phyloP scores from a whole-genome alignment of 2,329 filamentous ascomycete genomes.

The Cercospora zeae-maydis region DNA sequence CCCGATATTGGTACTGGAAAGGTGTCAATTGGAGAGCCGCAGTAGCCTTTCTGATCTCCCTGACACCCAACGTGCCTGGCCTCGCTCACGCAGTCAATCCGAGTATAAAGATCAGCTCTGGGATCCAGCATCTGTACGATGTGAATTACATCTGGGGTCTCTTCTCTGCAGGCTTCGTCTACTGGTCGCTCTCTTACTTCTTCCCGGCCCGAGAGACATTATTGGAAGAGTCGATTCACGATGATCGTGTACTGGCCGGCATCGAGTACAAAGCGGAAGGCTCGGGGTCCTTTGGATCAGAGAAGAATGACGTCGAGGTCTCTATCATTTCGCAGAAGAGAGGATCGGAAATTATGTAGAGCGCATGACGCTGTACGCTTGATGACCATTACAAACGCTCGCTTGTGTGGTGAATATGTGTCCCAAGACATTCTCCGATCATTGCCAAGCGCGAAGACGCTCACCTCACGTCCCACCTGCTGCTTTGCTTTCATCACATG shows the following conservation, averaged over 20 bases:
- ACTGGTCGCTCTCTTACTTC: constrained; percentile 48
- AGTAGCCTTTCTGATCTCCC: constrained; percentile 55
- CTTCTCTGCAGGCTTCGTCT: constrained; percentile 53
- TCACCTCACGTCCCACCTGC: not conserved
- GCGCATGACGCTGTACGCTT: not conserved
- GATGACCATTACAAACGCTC: not conserved
- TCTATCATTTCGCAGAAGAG: constrained; percentile 10
- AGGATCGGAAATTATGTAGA: constrained; percentile 13
- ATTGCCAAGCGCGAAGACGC: not conserved
- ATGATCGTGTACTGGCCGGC: constrained; percentile 24
- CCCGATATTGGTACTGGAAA: constrained; percentile 50
- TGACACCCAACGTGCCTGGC: constrained; percentile 55
- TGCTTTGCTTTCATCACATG: not conserved
- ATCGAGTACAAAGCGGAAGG: constrained; percentile 17
- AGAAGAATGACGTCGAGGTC: constrained; percentile 14
- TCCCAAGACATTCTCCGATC: not conserved
- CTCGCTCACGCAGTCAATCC: constrained; percentile 47
- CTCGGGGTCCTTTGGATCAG: constrained; percentile 6
- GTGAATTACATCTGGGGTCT: constrained; percentile 67
- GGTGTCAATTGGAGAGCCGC: constrained; percentile 60
- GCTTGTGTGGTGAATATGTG: not conserved
- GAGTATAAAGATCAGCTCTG: constrained; percentile 43
- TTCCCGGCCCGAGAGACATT: constrained; percentile 52
- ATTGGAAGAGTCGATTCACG: constrained; percentile 35
- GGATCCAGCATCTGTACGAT: constrained; percentile 54